Percentiles rank a stretch among this genome's conserved stretches.
These are phyloP conservation scores for Arthrobotrys megalospora DNA, from an alignment of 2,329 filamentous ascomycete genomes.

Conservation along the genomic window DNA sequence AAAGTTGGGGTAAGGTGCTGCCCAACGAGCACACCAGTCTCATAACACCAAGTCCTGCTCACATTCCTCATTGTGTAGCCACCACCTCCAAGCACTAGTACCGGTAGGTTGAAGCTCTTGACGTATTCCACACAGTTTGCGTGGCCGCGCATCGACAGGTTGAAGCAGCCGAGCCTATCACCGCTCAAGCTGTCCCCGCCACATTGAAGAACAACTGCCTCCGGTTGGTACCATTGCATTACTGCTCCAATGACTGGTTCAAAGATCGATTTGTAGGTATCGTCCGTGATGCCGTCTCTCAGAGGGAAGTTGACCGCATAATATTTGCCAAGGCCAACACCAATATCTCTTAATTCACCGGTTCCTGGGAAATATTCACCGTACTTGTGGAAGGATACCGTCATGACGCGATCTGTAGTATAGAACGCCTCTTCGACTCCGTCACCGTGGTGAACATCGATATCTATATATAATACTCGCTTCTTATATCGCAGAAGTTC, in stretches of 20 bases:
- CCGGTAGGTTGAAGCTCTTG: slow-evolving; percentile 83
- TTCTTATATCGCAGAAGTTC: slow-evolving; percentile 86
- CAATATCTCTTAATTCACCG: slow-evolving; percentile 87
- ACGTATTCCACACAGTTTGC: slow-evolving; percentile 91
- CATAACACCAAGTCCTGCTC: slow-evolving; percentile 95
- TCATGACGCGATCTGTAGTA: slow-evolving; percentile 90
- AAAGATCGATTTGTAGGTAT: slow-evolving; percentile 89
- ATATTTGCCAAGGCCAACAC: slow-evolving; percentile 88
- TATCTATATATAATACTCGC: slow-evolving; percentile 93
- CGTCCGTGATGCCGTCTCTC: slow-evolving; percentile 90
- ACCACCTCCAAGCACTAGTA: slow-evolving; percentile 92
- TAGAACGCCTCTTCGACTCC: slow-evolving; percentile 93
- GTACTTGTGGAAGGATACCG: slow-evolving; percentile 96
- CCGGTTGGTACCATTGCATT: slow-evolving; percentile 86
- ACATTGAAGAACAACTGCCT: slow-evolving; percentile 93
- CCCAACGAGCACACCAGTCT: slow-evolving; percentile 80
- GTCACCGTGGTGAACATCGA: slow-evolving; percentile 92
- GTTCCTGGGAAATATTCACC: slow-evolving; percentile 90
- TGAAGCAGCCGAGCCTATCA: slow-evolving; percentile 94
- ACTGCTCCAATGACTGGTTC: slow-evolving; percentile 83
- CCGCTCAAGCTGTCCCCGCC: slow-evolving; percentile 95
- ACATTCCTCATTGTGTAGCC: slow-evolving; percentile 98
- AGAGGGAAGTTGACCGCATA: slow-evolving; percentile 92
- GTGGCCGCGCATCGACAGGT: slow-evolving; percentile 94
- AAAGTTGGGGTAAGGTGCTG: slow-evolving; percentile 75